These are phyloP conservation scores for Pythium aristosporum DNA, from an alignment of 352 stramenopile species.

Conservation along the genomic window DNA sequence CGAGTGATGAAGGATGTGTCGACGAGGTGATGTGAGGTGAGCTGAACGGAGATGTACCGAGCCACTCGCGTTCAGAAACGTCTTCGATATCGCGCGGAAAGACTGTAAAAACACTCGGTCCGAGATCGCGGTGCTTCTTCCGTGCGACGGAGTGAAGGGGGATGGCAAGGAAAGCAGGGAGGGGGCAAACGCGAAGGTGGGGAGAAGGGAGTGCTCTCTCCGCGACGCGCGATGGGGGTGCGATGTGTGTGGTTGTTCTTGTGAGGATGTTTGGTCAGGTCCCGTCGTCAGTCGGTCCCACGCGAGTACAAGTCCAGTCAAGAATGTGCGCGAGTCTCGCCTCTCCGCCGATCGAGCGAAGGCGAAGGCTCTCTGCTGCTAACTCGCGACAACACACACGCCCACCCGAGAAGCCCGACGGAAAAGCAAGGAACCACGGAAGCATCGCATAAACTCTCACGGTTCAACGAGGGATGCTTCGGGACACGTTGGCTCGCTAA, in stretches of 20 bases:
- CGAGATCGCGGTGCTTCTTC: not conserved
- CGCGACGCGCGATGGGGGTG: not conserved
- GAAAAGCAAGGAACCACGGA: conserved; percentile 21
- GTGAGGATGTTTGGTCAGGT: not conserved
- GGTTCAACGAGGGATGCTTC: conserved; percentile 22
- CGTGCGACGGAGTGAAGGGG: not conserved
- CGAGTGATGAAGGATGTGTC: not conserved
- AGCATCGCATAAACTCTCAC: conserved; percentile 19
- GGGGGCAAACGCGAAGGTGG: not conserved
- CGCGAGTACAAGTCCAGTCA: not conserved
- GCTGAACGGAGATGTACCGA: not conserved
- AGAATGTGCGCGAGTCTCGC: conserved; percentile 9
- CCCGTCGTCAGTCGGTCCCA: conserved; percentile 2
- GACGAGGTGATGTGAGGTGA: not conserved
- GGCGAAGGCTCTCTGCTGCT: conserved; percentile 23
- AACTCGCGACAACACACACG: conserved; percentile 27
- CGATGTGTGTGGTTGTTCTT: not conserved
- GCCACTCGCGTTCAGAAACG: conserved; percentile 1
- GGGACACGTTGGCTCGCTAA: conserved; percentile 6
- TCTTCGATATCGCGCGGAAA: conserved; percentile 7
- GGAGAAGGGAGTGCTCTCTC: not conserved
- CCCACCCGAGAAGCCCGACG: conserved; percentile 19
- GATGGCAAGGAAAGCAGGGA: not conserved
- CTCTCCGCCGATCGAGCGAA: conserved; percentile 14
- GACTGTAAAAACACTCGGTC: not conserved